These are phyloP conservation scores for Myrmaecium sp. DNA, from an alignment of 2,329 filamentous ascomycete genomes.

Conservation along the genomic window DNA sequence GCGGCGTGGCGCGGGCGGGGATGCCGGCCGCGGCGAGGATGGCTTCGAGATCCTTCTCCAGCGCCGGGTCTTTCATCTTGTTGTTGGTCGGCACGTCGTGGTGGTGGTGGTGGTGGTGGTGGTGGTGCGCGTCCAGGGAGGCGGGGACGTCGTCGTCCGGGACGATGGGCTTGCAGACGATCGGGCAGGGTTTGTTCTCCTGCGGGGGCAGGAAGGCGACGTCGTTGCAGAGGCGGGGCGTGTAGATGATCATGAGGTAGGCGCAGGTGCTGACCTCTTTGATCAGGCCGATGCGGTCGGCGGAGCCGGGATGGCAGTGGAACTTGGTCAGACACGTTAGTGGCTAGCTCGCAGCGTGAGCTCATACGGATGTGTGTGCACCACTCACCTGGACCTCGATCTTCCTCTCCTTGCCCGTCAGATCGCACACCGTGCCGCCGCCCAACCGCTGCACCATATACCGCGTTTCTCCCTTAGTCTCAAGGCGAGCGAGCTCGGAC, in stretches of 20 bases:
- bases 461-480: slow-evolving; percentile 66
- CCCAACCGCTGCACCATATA: slow-evolving; percentile 73
- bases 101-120: slow-evolving; percentile 1
- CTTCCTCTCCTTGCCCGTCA: slow-evolving; percentile 64
- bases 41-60: slow-evolving; percentile 7
- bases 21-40: slow-evolving; percentile 10
- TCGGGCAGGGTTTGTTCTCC: slow-evolving; percentile 57
- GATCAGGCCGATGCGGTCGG: slow-evolving; percentile 74
- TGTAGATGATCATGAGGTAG: slow-evolving; percentile 87
- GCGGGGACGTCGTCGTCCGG: slow-evolving; percentile 34
- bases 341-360: slow-evolving; percentile 6
- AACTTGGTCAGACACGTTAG: slow-evolving; percentile 26
- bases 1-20: slow-evolving; percentile 16
- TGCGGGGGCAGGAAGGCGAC: slow-evolving; percentile 71
- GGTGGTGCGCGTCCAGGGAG: slow-evolving; percentile 20
- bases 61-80: slow-evolving; percentile 10
- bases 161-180: slow-evolving; percentile 60
- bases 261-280: slow-evolving; percentile 84
- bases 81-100: slow-evolving; percentile 7
- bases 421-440: slow-evolving; percentile 68
- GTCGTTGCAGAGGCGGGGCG: slow-evolving; percentile 73
- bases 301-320: slow-evolving; percentile 59
- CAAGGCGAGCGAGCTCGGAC: slow-evolving; percentile 42
- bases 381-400: slow-evolving; percentile 57
- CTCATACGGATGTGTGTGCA: neutral